Evolutionary conservation across 2,329 filamentous ascomycete species (phyloP), one percentile per base, ranked within the genome.

Genomic region (Bisporella sp.): DNA sequence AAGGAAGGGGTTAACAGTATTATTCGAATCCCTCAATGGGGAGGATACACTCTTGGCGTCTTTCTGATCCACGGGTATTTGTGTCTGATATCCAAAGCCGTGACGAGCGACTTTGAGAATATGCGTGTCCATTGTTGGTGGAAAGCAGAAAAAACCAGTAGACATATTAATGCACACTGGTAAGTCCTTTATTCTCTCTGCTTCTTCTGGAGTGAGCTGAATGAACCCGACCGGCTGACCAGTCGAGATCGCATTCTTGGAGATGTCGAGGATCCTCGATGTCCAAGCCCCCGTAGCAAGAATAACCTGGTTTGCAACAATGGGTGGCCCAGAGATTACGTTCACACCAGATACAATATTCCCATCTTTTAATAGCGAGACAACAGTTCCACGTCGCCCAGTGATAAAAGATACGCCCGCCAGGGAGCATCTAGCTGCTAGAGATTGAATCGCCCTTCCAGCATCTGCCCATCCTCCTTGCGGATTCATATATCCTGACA

Each of bases 201-300:
- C 82, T 68, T 96, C 91, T 5, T 78, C 77, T n/a, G 80, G 71
- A 0, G 82, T 85, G 59, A 97, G 77, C 56, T 81, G 75, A 57
- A 96, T 72, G 70, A 95, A 96, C 9, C 79, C 85, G 30, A 97
- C 65, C 0, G 81, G 79, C 62, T 97, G 92, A 11, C 89, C 92
- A 0, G 89, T 95, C 2, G 91, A 87, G 56, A 85, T 79, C 37
- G 83, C 84, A 42, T 87, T 79, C 30, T 89, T 88, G 44, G 83
- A 75, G 1, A 96, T 73, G 66, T 96, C 87, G 49, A 96, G 71
- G 28, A 96, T 75, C 1, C 79, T 76, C 2, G 84, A 79, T 2
- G 87, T 89, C 91, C 92, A 97, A 4, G 92, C 90, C 12, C 92
- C 92, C 0, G 90, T 83, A 0, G 92, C 90, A 2, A 95, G 75